Percentiles rank a stretch among this genome's conserved stretches.
phyloP scores from a whole-genome alignment of 257 asterid species.

The Solanum pimpinellifolium region DNA sequence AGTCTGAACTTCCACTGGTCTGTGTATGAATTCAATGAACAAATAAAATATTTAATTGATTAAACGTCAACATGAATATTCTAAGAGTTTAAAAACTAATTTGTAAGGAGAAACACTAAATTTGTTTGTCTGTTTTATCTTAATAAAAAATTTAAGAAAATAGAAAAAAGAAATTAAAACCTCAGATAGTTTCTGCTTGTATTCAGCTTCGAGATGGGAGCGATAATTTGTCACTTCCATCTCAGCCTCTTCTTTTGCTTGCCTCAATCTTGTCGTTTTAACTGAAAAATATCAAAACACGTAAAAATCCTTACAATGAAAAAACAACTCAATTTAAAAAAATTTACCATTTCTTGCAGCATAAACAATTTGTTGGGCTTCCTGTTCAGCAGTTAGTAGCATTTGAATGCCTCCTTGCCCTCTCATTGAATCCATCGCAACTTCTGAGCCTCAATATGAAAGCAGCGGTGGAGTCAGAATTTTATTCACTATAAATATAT shows the following conservation, averaged over 20 bases:
- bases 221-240: constrained; percentile 45
- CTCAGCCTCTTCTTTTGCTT: constrained; percentile 83
- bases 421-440: constrained; percentile 55
- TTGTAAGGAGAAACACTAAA: not conserved
- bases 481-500: not conserved
- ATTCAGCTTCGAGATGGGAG: constrained; percentile 60
- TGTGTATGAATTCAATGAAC: not conserved
- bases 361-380: constrained; percentile 78
- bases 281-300: constrained; percentile 14
- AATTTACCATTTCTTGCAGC: constrained; percentile 58
- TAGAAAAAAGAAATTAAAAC: constrained; percentile 12
- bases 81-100: not conserved
- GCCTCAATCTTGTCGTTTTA: constrained; percentile 62
- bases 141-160: not conserved
- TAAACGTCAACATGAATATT: not conserved
- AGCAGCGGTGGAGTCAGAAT: not conserved
- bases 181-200: constrained; percentile 52
- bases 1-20: constrained; percentile 61
- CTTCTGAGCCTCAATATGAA: not conserved
- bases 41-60: not conserved
- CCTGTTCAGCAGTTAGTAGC: constrained; percentile 80
- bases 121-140: not conserved
- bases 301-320: not conserved
- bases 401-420: constrained; percentile 93
- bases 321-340: not conserved